Base-by-base conservation (phyloP, 768 basidiomycete species). In the Lactarius evosmus region DNA sequence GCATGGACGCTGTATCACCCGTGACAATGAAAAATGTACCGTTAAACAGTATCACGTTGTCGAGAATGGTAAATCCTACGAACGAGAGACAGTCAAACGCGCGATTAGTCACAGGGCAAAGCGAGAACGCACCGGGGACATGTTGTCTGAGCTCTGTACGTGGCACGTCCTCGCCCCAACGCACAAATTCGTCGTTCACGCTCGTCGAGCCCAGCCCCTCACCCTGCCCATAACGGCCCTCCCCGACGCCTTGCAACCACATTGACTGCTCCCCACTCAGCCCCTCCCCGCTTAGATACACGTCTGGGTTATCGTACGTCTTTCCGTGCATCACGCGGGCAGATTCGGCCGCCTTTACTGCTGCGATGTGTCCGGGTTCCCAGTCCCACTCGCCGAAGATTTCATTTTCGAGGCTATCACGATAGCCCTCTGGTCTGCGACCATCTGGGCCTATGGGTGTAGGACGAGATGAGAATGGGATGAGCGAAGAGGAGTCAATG, bases 11-110 rank as follows among this genome's bases (percentile, higher is more conserved):
- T 6, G 80, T 79, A 63, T 85, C 78, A 71, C 93, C 86, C 4
- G 87, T 83, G 38, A 95, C 86, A 63, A 95, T 73, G 73, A 85
- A 91, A 65, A 92, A 81, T 2, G 85, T 84, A 11, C 86, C 85
- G 67, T 89, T 85, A 69, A 82, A 78, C n/a, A 89, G 74, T 70
- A 88, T 83, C n/a, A 92, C 80, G 65, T 91, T 88, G 69, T 95
- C 91, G 61, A 95, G 77, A 50, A 94, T 83, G 0, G 90, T 93
- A 75, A 86, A 91, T 4, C 94, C 94, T 95, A 68, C 38, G 25
- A n/a, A 8, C 17, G 40, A 30, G 11, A 46, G 32, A 34, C 38
- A 52, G 12, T 29, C 25, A 14, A 52, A 32, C 57, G 22, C 16
- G 4, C n/a, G 51, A 44, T 55, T 60, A 56, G 16, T 29, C 14